These are phyloP conservation scores for Voacanga thouarsii DNA, from an alignment of 257 asterid genomes.

Conservation along the genomic window DNA sequence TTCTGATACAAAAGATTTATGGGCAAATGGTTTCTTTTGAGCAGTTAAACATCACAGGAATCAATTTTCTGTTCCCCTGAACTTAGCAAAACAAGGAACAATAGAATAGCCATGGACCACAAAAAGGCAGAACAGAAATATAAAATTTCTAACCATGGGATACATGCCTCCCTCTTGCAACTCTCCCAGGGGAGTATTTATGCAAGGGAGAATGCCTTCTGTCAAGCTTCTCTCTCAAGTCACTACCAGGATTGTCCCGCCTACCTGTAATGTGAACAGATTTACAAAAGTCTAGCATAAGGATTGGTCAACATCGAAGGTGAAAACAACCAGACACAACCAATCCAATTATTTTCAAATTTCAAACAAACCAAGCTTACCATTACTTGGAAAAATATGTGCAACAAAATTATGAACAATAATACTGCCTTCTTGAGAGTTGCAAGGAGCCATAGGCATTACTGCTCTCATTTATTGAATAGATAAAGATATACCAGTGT, in stretches of 20 bases:
- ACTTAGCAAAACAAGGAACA: background rate
- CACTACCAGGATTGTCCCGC: slow-evolving; percentile 59
- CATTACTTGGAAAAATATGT: slow-evolving; percentile 52
- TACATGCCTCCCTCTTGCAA: slow-evolving; percentile 42
- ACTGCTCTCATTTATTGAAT: slow-evolving; percentile 47
- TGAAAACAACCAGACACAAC: slow-evolving; percentile 5
- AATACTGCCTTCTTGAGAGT: slow-evolving; percentile 60
- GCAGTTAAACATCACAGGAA: background rate
- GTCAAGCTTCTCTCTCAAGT: slow-evolving; percentile 81
- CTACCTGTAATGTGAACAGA: slow-evolving; percentile 49
- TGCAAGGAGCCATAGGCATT: slow-evolving; percentile 62
- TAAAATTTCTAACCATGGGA: slow-evolving; percentile 54
- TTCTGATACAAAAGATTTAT: background rate
- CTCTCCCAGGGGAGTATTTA: slow-evolving; percentile 56
- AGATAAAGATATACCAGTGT: slow-evolving; percentile 27
- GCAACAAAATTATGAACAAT: slow-evolving; percentile 58
- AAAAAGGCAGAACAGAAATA: slow-evolving; percentile 15
- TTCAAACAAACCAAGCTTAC: slow-evolving; percentile 51
- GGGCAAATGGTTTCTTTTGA: background rate
- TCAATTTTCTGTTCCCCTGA: background rate
- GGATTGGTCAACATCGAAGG: slow-evolving; percentile 14
- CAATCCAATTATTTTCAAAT: background rate
- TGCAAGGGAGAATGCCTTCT: slow-evolving; percentile 70
- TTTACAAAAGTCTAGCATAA: slow-evolving; percentile 15
- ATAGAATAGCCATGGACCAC: background rate